Conservation (phyloP, 2,329 filamentous ascomycete genomes). For the Seiridium unicorne region DNA sequence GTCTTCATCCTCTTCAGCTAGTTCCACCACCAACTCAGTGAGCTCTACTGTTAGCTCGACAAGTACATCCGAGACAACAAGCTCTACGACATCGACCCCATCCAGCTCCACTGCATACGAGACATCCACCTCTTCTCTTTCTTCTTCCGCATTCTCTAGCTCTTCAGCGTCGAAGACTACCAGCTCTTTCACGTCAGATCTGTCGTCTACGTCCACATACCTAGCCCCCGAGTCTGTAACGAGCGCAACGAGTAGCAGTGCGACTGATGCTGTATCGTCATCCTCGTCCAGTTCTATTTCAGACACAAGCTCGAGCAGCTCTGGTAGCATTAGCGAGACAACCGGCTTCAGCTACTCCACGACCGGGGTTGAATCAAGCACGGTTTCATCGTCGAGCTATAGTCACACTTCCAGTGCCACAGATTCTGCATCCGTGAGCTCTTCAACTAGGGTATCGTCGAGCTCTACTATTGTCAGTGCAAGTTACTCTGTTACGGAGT, state of each 20-base stretch:
- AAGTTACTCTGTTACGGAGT: neutral
- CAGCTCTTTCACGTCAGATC: neutral
- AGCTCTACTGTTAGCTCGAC: neutral
- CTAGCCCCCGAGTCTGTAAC: neutral
- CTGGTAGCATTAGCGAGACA: neutral
- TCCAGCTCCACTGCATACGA: neutral
- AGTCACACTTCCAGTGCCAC: too few species aligned
- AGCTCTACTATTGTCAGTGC: too few species aligned
- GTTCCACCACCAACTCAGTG: neutral
- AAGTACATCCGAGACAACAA: neutral
- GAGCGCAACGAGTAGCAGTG: neutral
- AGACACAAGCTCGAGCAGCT: neutral
- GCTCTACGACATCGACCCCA: too few species aligned
- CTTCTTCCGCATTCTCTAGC: neutral
- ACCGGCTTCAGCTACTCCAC: neutral
- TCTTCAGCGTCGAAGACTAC: neutral
- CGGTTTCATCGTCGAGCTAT: too few species aligned
- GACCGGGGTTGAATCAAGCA: neutral
- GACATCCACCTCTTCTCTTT: neutral
- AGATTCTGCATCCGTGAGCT: too few species aligned
- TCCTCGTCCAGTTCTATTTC: neutral
- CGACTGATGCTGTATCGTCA: neutral
- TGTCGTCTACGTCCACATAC: neutral
- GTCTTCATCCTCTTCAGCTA: neutral
- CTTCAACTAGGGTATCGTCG: too few species aligned